phyloP scores from a whole-genome alignment of 23 red algal species.

The Agarophyton chilense region DNA sequence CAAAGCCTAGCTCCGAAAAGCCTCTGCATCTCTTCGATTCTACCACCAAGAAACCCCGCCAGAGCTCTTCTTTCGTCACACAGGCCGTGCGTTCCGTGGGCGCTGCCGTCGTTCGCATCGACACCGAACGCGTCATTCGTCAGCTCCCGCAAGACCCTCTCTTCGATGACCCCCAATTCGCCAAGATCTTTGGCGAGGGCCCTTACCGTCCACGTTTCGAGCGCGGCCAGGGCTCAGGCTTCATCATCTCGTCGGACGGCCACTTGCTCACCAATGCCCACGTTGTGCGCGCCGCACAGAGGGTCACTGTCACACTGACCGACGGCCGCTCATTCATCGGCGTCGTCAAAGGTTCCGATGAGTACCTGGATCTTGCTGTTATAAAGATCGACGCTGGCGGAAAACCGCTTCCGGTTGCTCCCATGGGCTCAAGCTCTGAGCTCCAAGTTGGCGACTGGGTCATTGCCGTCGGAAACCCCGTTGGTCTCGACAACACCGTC shows the following conservation, averaged over 20 bases:
- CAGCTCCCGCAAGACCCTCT: constrained; percentile 54
- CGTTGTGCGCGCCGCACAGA: constrained; percentile 86
- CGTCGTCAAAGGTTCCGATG: constrained; percentile 93
- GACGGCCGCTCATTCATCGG: constrained; percentile 95
- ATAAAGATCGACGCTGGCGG: constrained; percentile 88
- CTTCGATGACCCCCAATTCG: constrained; percentile 90
- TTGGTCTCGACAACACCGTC: constrained; percentile 99
- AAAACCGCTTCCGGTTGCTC: constrained; percentile 84
- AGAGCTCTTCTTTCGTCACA: constrained; percentile 85
- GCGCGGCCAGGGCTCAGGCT: constrained; percentile 92
- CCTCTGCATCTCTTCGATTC: constrained; percentile 50
- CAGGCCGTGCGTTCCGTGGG: constrained; percentile 91
- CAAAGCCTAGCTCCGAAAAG: background rate
- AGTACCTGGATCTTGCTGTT: constrained; percentile 95
- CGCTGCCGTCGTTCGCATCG: constrained; percentile 93
- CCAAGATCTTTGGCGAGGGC: constrained; percentile 89
- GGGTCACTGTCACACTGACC: constrained; percentile 92
- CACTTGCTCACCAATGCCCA: constrained; percentile 98
- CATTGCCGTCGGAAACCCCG: constrained; percentile 97
- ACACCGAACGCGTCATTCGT: constrained; percentile 90
- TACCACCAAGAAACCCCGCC: constrained; percentile 15
- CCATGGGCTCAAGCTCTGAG: constrained; percentile 79
- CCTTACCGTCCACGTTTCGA: constrained; percentile 69
- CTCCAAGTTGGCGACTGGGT: constrained; percentile 99
- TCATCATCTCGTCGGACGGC: constrained; percentile 94